Base-by-base conservation (phyloP, 2,329 filamentous ascomycete species). In the Trichoderma sp. region DNA sequence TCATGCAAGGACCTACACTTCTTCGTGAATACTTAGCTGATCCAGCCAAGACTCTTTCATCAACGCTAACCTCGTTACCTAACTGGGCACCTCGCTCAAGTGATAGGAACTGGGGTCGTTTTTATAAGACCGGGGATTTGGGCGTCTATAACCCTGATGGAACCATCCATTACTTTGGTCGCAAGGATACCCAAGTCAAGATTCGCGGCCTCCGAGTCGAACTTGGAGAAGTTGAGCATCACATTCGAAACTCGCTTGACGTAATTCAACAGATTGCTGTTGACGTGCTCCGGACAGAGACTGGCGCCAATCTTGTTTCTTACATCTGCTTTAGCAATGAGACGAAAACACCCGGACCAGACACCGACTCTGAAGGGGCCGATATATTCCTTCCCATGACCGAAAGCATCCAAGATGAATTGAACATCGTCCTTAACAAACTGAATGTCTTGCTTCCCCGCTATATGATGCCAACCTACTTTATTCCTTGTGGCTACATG, bases 131-230 rank as follows among this genome's bases (percentile, higher is more conserved):
- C 1, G 71, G 68, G 1, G 71, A 72, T 15, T 36, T 71, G 0
- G 68, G 53, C 1, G 36, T 43, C 17, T 72, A 72, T 47, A 71
- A 71, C 43, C 39, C 62, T 8, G 71, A 72, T 11, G 71, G 68
- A 32, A 36, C 68, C 4, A 67, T 72, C 26, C 28, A 57, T 7
- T 71, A 32, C 11, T 50, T 26, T 34, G 55, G 68, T 9, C 67
- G 71, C n/a, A 72, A 72, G 34, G 71, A 71, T 30, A 71, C 67
- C 1, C 71, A 72, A n/a, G 62, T 72, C 4, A 72, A 72, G 26
- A 71, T 72, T n/a, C 68, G 71, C 7, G 71, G 71, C 39, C 61
- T 71, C 28, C 71, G 71, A 36, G 68, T 72, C 53, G 71, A 72
- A 32, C 34, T 72, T 23, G 62, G 71, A 1, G 71, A 72, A 43